Evolutionary conservation across 2,329 filamentous ascomycete genomes (phyloP), one percentile per base, ranked within the genome.

Genomic region (Cladobotryum mycophilum): DNA sequence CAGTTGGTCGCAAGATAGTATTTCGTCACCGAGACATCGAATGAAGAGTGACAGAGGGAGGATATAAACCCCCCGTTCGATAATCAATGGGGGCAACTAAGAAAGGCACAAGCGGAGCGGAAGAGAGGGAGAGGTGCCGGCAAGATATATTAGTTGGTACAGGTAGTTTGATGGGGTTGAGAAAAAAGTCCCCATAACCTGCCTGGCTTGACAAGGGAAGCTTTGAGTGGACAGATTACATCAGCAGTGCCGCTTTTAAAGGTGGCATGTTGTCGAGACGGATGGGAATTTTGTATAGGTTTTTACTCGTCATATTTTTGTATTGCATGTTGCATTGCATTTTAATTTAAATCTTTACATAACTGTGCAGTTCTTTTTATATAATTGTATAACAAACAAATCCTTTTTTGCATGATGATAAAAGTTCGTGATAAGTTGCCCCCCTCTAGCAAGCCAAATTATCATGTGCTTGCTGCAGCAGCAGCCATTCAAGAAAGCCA

Each of bases 21-120:
- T 15, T 38, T 45, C 43, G 51, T 40, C 51, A 51, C 17, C 48
- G 48, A 54, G 53, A 47, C 53, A 54, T 54, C 30, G 53, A 49
- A 45, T 22, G 20, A 8, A 35, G 30, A 9, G 12, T 34, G 42
- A 15, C 2, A 40, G 44, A 52, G 50, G 37, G 50, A 45, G 36
- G 17, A 35, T 14, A 46, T 48, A 35, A 43, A 45, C 46, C 50
- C 45, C 50, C 48, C 41, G 25, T 52, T 25, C 35, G 17, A 41
- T 17, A 22, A 13, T 33, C n/a, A 40, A 4, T 18, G 12, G 20
- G 15, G 11, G 20, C 15, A 22, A 15, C 14, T 3, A 15, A 13
- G 20, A n/a, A 5, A 20, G 12, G 17, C 8, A 13, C 12, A 5
- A 7, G 20, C 5, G 42, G 30, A 43, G 33, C 30, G 25, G 37